Evolutionary conservation across 169 alveolate genomes (phyloP).

Genomic region (Plasmodium chabaudi): DNA sequence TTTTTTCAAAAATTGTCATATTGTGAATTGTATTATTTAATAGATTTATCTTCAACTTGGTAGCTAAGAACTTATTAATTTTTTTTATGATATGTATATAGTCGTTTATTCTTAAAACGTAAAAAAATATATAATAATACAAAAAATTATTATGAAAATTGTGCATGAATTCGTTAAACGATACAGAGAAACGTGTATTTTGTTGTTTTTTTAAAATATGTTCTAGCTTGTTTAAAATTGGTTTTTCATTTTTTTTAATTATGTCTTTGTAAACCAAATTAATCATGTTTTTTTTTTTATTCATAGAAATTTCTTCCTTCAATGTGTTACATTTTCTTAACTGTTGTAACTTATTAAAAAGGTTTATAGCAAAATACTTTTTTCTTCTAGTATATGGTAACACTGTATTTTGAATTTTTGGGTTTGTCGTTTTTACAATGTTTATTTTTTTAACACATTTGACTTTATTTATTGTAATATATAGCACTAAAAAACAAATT

Average conservation of each 20-base stretch:
- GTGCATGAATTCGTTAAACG: slow-evolving; percentile 21
- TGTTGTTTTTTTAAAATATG: slow-evolving; percentile 49
- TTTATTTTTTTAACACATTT: slow-evolving; percentile 9
- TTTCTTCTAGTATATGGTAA: neutral
- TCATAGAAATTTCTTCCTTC: slow-evolving; percentile 15
- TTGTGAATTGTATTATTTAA: slow-evolving; percentile 4
- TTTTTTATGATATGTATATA: slow-evolving; percentile 12
- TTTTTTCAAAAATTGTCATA: slow-evolving; percentile 31
- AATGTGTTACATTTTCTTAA: neutral
- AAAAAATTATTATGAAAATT: slow-evolving; percentile 39
- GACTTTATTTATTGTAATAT: neutral
- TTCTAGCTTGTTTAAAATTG: slow-evolving; percentile 7
- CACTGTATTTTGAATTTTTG: neutral
- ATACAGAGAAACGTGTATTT: slow-evolving; percentile 12
- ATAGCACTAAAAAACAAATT: neutral
- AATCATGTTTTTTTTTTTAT: slow-evolving; percentile 41
- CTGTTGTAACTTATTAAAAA: slow-evolving; percentile 14
- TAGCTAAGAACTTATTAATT: slow-evolving; percentile 12
- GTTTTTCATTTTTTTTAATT: slow-evolving; percentile 27
- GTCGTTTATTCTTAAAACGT: slow-evolving; percentile 7
- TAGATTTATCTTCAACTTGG: slow-evolving; percentile 15
- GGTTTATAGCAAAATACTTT: slow-evolving; percentile 4
- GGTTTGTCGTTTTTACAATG: neutral
- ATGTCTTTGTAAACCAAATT: slow-evolving; percentile 42
- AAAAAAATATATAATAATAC: slow-evolving; percentile 18